Evolutionary conservation across 2,329 filamentous ascomycete genomes (phyloP).

Genomic region (Macrophomina tecta): DNA sequence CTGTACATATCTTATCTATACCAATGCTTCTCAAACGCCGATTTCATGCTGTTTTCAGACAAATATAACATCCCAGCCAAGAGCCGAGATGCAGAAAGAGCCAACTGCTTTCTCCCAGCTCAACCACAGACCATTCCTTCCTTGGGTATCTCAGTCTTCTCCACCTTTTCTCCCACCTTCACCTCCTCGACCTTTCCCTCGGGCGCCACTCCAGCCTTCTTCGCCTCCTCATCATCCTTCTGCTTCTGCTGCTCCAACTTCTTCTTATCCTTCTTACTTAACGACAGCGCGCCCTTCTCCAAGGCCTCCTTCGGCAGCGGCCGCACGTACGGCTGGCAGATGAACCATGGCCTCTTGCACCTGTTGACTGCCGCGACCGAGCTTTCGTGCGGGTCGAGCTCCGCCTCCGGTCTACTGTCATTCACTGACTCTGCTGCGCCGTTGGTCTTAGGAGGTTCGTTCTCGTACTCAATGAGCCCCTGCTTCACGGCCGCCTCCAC

Average conservation of each 20-base stretch:
- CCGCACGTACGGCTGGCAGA: slow-evolving; percentile 85
- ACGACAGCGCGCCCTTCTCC: slow-evolving; percentile 75
- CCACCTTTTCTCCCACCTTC: slow-evolving; percentile 28
- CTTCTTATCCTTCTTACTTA: slow-evolving; percentile 70
- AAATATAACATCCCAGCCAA: no score
- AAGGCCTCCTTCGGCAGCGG: slow-evolving; percentile 87
- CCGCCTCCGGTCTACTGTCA: slow-evolving; percentile 46
- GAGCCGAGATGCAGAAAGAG: no score
- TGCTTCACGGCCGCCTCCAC: slow-evolving; percentile 77
- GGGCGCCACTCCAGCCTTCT: slow-evolving; percentile 35
- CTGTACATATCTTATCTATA: neutral
- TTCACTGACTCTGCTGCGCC: neutral
- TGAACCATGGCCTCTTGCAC: slow-evolving; percentile 86
- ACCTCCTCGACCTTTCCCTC: slow-evolving; percentile 39
- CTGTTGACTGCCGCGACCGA: slow-evolving; percentile 71
- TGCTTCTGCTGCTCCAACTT: slow-evolving; percentile 49
- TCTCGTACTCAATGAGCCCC: slow-evolving; percentile 72
- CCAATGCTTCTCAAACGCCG: neutral
- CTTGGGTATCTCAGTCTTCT: slow-evolving; percentile 48
- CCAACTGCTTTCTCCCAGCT: neutral
- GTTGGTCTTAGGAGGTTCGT: slow-evolving; percentile 32
- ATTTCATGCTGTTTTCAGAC: neutral
- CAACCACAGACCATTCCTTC: slow-evolving; percentile 49
- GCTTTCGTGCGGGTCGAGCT: slow-evolving; percentile 56
- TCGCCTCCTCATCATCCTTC: slow-evolving; percentile 48